Evolutionary conservation across 1,284 basidiomycete genomes (phyloP), one percentile per base, ranked within the genome.

Genomic region (Ganoderma sp.): DNA sequence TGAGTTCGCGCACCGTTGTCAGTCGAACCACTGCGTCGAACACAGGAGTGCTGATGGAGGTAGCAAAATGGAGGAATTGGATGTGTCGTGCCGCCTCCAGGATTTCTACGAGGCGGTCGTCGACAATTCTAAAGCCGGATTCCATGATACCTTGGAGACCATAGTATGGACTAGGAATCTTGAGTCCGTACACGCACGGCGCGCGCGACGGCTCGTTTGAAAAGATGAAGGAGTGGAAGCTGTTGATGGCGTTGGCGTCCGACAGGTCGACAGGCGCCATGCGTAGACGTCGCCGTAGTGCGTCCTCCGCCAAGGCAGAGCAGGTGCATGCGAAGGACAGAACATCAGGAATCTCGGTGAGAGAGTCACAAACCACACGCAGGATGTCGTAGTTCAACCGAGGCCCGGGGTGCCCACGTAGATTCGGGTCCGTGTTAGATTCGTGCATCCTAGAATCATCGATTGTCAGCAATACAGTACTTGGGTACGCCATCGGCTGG

Each of bases 251-350:
- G 17, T 34, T 7, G 56, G 6, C 34, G 37, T n/a, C 9, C 56
- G 12, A 57, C 17, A 57, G 17, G 2, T 32, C n/a, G 56, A 57
- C 6, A 15, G 56, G 56, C 1, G 56, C 19, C 32, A 57, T 57
- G 17, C 56, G n/a, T 17, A 57, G 56, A 34, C 56, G 32, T 2
- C 32, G 17, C 19, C 17, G 56, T 1, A 57, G n/a, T 6, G 56
- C 56, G n/a, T 3, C 15, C n/a, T 37, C 37, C 17, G 25, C 37
- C 34, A 57, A 37, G 3, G 32, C 12, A n/a, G 56, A 34, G 56
- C 56, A 57, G 32, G 56, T 57, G 56, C n/a, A 8, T 19, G 32
- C 56, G 37, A 57, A 57, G 15, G 32, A 57, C 15, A 57, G 56
- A 7, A 57, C 56, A n/a, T 57, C 56, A 15, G 56, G 37, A 32